phyloP scores from a whole-genome alignment of 2,329 filamentous ascomycete species.

The Annulohypoxylon truncatum region DNA sequence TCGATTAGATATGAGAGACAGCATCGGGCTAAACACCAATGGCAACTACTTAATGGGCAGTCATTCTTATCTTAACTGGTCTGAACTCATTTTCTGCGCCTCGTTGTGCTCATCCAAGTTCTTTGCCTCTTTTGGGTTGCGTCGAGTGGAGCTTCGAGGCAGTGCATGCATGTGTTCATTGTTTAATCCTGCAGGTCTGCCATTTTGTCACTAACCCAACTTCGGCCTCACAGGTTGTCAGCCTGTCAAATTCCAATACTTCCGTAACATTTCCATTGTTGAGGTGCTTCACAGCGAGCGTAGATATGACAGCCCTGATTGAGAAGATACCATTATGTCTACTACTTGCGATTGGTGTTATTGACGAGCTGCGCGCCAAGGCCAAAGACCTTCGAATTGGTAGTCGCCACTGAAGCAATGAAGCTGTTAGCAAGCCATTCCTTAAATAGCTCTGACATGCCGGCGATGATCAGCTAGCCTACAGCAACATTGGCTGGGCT shows the following conservation, averaged over 20 bases:
- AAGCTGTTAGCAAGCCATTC: slow-evolving; percentile 28
- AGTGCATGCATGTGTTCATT: slow-evolving; percentile 38
- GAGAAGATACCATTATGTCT: background rate
- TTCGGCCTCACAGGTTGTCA: slow-evolving; percentile 9
- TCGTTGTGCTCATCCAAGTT: background rate
- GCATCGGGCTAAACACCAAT: background rate
- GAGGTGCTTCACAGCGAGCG: background rate
- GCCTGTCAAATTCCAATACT: slow-evolving; percentile 15
- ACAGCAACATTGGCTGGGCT: slow-evolving; percentile 29
- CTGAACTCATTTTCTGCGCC: background rate
- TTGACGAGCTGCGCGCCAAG: slow-evolving; percentile 17
- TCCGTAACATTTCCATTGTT: slow-evolving; percentile 8
- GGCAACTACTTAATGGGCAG: background rate
- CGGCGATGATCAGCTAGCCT: slow-evolving; percentile 21
- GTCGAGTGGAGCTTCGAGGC: slow-evolving; percentile 29
- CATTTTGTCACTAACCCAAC: slow-evolving; percentile 7
- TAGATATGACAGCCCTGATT: background rate
- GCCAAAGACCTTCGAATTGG: slow-evolving; percentile 15
- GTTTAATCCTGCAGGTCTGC: slow-evolving; percentile 15
- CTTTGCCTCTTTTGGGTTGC: slow-evolving; percentile 17
- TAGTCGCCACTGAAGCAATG: slow-evolving; percentile 3
- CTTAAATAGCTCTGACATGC: slow-evolving; percentile 29
- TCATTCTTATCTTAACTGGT: slow-evolving; percentile 7
- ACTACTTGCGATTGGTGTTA: slow-evolving; percentile 4
- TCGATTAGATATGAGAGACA: background rate